Conservation (phyloP, 148 eudicot species). For the Polygonum aviculare region DNA sequence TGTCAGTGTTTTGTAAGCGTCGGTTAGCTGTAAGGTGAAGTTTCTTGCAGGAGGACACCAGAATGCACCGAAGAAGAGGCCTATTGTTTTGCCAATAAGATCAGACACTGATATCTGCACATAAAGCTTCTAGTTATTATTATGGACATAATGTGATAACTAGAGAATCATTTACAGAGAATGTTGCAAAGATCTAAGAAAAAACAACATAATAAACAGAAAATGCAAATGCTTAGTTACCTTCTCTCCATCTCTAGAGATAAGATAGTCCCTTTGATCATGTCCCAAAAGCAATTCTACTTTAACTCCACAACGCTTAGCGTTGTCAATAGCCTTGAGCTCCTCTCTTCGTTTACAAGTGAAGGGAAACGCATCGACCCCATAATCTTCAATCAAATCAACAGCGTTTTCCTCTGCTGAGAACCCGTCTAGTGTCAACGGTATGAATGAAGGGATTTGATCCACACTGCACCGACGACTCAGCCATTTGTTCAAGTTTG, state of each 20-base stretch:
- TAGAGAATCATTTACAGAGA: not conserved
- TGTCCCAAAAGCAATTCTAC: conserved; percentile 38
- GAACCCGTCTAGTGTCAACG: conserved; percentile 26
- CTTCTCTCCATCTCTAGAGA: conserved; percentile 32
- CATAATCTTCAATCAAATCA: conserved; percentile 43
- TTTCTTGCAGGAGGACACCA: conserved; percentile 55
- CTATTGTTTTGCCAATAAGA: conserved; percentile 43
- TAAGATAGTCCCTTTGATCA: conserved; percentile 24
- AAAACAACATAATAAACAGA: not conserved
- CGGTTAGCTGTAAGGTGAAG: conserved; percentile 36
- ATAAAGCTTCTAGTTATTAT: not conserved
- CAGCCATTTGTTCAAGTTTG: conserved; percentile 18
- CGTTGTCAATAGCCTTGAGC: conserved; percentile 39
- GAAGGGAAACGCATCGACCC: conserved; percentile 49
- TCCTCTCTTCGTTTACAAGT: conserved; percentile 32
- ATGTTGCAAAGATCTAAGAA: not conserved
- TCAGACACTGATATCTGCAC: conserved; percentile 29
- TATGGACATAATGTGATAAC: not conserved
- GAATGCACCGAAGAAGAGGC: conserved; percentile 50
- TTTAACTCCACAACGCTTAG: conserved; percentile 36
- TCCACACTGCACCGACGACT: conserved; percentile 26
- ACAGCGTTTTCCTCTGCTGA: conserved; percentile 31
- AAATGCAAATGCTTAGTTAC: conserved; percentile 13
- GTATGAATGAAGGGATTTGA: conserved; percentile 38
- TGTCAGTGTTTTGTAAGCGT: conserved; percentile 31